phyloP scores from a whole-genome alignment of 352 stramenopile species.

The Globisporangium polare region DNA sequence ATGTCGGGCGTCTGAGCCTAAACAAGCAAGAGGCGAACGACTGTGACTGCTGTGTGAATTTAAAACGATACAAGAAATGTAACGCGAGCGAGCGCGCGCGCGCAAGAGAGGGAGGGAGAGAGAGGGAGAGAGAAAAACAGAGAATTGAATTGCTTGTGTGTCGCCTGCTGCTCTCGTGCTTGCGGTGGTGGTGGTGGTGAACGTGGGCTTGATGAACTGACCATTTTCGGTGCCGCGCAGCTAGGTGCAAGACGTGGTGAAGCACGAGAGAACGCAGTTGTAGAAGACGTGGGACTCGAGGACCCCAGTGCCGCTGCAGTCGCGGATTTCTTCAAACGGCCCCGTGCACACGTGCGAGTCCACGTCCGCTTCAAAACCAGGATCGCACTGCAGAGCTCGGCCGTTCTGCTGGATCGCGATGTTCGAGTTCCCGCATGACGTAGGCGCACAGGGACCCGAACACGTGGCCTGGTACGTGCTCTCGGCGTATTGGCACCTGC shows the following conservation, averaged over 20 bases:
- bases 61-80: slow-evolving; percentile 9
- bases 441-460: slow-evolving; percentile 32
- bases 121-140: slow-evolving; percentile 5
- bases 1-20: slow-evolving; percentile 15
- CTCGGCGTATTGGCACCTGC: slow-evolving; percentile 48
- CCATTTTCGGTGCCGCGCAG: background rate
- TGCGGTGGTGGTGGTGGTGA: background rate
- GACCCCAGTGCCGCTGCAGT: slow-evolving; percentile 41
- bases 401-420: slow-evolving; percentile 32
- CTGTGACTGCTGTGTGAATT: slow-evolving; percentile 5
- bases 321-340: slow-evolving; percentile 40
- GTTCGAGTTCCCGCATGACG: slow-evolving; percentile 52
- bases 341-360: slow-evolving; percentile 42
- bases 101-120: too few species aligned
- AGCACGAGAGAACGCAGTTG: slow-evolving; percentile 58
- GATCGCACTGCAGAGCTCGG: slow-evolving; percentile 23
- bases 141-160: slow-evolving; percentile 8
- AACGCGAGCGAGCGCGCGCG: slow-evolving; percentile 1
- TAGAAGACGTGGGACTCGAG: slow-evolving; percentile 44
- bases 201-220: background rate
- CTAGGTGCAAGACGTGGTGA: slow-evolving; percentile 43
- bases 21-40: slow-evolving; percentile 1
- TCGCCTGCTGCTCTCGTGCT: background rate
- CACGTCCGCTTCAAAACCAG: slow-evolving; percentile 44
- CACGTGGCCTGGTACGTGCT: slow-evolving; percentile 45